Evolutionary conservation across 2,329 filamentous ascomycete genomes (phyloP).

Genomic region (Penicillium sp.): DNA sequence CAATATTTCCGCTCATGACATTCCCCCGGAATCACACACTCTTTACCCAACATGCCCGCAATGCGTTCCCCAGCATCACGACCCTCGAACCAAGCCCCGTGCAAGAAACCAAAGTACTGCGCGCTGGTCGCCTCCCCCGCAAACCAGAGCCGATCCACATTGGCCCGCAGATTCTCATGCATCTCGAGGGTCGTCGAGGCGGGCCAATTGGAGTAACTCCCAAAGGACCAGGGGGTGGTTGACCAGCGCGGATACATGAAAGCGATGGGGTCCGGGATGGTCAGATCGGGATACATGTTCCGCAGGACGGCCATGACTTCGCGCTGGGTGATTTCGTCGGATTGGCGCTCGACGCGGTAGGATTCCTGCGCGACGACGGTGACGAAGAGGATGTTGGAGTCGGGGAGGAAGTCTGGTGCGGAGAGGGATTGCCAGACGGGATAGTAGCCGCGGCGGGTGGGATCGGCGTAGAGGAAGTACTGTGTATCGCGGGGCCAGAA

Average conservation of each 20-base stretch:
- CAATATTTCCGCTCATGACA: constrained; percentile 14
- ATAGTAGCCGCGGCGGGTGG: constrained; percentile 47
- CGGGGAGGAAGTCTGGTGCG: constrained; percentile 52
- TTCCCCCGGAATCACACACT: constrained; percentile 7
- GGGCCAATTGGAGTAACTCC: constrained; percentile 65
- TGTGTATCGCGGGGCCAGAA: constrained; percentile 58
- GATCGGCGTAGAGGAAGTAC: constrained; percentile 51
- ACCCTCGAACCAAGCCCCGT: constrained; percentile 56
- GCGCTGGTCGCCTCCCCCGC: constrained; percentile 59
- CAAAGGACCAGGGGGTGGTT: constrained; percentile 47
- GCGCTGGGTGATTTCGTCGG: constrained; percentile 51
- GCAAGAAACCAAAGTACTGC: constrained; percentile 60
- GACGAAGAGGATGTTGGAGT: constrained; percentile 60
- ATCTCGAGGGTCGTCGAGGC: constrained; percentile 56
- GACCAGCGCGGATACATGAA: constrained; percentile 60
- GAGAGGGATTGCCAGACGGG: constrained; percentile 62
- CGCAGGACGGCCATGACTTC: constrained; percentile 55
- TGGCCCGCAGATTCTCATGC: constrained; percentile 64
- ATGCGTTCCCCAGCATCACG: constrained; percentile 41
- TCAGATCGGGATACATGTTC: constrained; percentile 54
- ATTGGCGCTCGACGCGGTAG: constrained; percentile 55
- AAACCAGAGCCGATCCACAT: constrained; percentile 56
- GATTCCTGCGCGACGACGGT: constrained; percentile 55
- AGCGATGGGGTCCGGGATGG: constrained; percentile 54
- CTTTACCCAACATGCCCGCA: constrained; percentile 4